phyloP scores from a whole-genome alignment of 2,329 filamentous ascomycete genomes.

The Coniochaeta sp. region DNA sequence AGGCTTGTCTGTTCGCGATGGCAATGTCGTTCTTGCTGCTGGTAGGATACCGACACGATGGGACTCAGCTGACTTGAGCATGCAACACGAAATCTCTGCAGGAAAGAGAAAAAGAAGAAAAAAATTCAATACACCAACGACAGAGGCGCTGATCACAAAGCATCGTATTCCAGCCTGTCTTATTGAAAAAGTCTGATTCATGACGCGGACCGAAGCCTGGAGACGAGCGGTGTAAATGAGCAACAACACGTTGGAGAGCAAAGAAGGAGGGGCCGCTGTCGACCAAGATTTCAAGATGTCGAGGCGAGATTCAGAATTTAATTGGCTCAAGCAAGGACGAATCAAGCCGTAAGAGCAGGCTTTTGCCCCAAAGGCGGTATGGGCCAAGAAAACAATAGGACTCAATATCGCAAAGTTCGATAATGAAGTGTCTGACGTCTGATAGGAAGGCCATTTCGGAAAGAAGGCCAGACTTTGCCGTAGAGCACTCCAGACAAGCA shows the following conservation, averaged over 20 bases:
- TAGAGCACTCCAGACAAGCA: background rate
- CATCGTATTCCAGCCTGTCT: background rate
- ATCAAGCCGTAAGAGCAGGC: background rate
- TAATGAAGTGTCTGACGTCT: background rate
- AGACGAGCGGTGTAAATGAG: background rate
- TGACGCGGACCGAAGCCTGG: background rate
- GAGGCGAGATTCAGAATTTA: background rate
- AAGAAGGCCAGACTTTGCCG: background rate
- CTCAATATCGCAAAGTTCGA: background rate
- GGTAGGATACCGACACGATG: background rate
- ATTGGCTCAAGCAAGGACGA: background rate
- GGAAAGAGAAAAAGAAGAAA: too few relatives aligned
- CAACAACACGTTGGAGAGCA: background rate
- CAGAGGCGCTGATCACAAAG: background rate
- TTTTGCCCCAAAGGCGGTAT: background rate
- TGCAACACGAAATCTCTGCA: background rate
- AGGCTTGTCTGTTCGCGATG: background rate
- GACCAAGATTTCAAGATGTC: background rate
- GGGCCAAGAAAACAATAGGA: background rate
- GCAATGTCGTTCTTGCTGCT: background rate
- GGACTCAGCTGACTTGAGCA: background rate
- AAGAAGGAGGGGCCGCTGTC: too few relatives aligned
- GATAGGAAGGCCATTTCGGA: background rate
- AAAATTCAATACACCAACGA: background rate
- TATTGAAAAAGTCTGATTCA: background rate